Evolutionary conservation across 495 filamentous ascomycete species (phyloP), one percentile per base, ranked within the genome.

Genomic region (Talaromyces adpressus): DNA sequence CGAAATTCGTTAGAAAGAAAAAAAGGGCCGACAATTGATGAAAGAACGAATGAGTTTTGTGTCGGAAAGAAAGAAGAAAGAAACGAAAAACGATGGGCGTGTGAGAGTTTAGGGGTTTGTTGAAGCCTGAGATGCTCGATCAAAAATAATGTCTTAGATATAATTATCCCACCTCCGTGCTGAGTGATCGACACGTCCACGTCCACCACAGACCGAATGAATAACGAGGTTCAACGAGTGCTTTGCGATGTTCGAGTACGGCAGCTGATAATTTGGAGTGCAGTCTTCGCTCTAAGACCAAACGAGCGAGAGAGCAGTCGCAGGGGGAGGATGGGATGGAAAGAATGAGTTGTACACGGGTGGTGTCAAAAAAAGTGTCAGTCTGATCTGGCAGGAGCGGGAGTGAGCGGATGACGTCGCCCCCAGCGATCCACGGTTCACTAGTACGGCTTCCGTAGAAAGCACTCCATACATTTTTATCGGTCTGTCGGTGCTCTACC

Each of bases 401-500:
- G 56, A 32, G 27, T 22, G 52, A 58, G 56, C 56, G 56, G 56
- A 58, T 58, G 56, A 58, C 56, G 56, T 58, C 56, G 56, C 27
- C 56, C 56, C 30, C 7, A 32, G 27, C n/a, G 56, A 54, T 54
- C 51, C 51, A 54, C 51, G 51, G 51, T 18, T 14, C 3, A 1
- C 14, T 18, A 45, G 39, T 45, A 1, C 3, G 3, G 2, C 25
- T 25, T 25, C 25, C 25, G 25, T 27, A 27, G 25, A 47, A 18
- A 36, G 34, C 34, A 36, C 34, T 12, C 34, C 41, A n/a, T 47
- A 47, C 41, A 27, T 4, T 27, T 27, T 25, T 25, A 1, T 27
- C n/a, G n/a, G 27, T 27, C 27, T 27, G 27, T 27, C 25, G 25
- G 25, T 25, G 25, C 25, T 25, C 3, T 27, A 27, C 27, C 27